Evolutionary conservation across 2,329 filamentous ascomycete genomes (phyloP), one percentile per base, ranked within the genome.

Genomic region (Lecanicillium sp.): DNA sequence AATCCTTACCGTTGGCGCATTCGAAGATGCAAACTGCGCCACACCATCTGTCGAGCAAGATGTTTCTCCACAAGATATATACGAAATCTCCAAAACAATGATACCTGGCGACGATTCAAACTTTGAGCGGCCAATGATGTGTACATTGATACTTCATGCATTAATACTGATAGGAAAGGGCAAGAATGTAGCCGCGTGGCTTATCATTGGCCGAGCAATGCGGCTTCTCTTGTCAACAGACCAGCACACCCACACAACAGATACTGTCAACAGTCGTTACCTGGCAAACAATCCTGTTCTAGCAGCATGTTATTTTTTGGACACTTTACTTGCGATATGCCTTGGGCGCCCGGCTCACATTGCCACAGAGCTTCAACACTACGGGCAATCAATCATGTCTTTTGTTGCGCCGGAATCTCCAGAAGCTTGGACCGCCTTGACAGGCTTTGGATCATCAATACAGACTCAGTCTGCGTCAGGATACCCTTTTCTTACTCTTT

Each of bases 351-450:
- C 63, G 9, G 64, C 72, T 3, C 70, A 73, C 50, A 62, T 80
- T 40, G 52, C 58, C 9, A 61, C 64, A 12, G 69, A 75, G 37
- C 22, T 42, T 20, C 37, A 53, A 75, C 18, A 56, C 63, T n/a
- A 55, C 58, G 28, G 52, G 55, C 36, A 42, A 68, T 68, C 69
- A 9, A 56, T 60, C 3, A 60, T 83, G 3, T 67, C 75, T 18
- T 79, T 84, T 54, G 78, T 83, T 48, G 79, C 79, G 2, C 60
- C 81, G 15, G 83, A 86, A 50, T 81, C 86, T 59, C 86, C 82
- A 82, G 77, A 83, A 46, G 76, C 79, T 2, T 87, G 83, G 83
- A 66, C 68, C 14, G 73, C 78, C 18, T 65, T 67, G 43, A 48
- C 53, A 4, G 61, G 56, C 3, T 64, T 66, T 35, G 60, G 61